Evolutionary conservation across 23 red algal species (phyloP).

Genomic region (Agarophyton chilense): DNA sequence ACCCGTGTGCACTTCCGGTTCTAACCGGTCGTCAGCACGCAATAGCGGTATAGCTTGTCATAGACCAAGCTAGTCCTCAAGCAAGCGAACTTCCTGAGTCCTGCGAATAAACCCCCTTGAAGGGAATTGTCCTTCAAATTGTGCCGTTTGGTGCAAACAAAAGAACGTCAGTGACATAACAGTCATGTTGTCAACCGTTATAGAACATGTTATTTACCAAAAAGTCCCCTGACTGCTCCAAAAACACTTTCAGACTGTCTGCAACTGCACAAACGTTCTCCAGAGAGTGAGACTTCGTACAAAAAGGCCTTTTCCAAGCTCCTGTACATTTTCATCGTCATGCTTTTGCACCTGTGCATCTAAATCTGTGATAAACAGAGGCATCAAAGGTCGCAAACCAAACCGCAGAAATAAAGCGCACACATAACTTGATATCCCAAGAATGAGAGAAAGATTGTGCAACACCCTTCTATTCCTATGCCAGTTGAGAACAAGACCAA

Average conservation of each 20-base stretch:
- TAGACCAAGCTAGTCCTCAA: too few relatives aligned
- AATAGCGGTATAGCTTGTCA: too few relatives aligned
- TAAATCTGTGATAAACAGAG: neutral
- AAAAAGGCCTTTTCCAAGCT: conserved; percentile 26
- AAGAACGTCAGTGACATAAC: conserved; percentile 24
- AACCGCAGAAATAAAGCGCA: conserved; percentile 19
- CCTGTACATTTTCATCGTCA: neutral
- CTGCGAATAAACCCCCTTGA: too few relatives aligned
- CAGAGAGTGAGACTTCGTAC: conserved; percentile 1
- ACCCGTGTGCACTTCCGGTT: too few relatives aligned
- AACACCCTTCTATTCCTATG: neutral
- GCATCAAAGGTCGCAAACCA: neutral
- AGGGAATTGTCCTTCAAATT: too few relatives aligned
- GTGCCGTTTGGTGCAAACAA: conserved; percentile 28
- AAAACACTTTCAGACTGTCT: conserved; percentile 19
- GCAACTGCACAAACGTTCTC: conserved; percentile 12
- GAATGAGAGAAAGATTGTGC: neutral
- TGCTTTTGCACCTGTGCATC: neutral
- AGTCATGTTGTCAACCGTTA: conserved; percentile 15
- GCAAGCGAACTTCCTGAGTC: too few relatives aligned
- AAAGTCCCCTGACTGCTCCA: conserved; percentile 26
- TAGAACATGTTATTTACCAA: conserved; percentile 45
- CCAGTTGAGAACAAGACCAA: neutral
- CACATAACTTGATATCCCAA: neutral
- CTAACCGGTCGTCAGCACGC: too few relatives aligned